Base-by-base conservation (phyloP, 345 rosid genomes). In the Brassica cretica region DNA sequence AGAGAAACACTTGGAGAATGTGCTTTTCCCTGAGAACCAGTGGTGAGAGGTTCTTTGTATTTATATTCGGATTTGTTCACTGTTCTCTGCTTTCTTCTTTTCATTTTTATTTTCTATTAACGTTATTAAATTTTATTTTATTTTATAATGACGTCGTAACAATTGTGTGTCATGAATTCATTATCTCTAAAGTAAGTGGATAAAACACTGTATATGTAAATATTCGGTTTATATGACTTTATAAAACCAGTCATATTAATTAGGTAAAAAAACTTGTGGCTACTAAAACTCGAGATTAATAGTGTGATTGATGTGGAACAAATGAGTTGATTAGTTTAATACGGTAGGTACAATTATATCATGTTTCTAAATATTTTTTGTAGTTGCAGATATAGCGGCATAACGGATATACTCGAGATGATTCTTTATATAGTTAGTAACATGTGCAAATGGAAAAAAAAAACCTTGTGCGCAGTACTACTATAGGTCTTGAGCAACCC, bases 101-200 rank as follows among this genome's bases (percentile, higher is more conserved):
- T 61, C 8, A 18, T 76, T 41, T 65, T 11, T 14, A 58, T 80
- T 80, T 14, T 9, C 24, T 35, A 8, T 46, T 71, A 14, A 14
- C 58, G 29, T 75, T 64, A 30, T 71, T 61, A 62, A 2, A 11
- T 11, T 49, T 39, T 8, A 39, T 39, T 39, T 19, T 25, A 19
- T 8, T 71, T 71, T 10, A 49, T 53, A n/a, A 66, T 76, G 77
- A 77, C 75, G 81, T 63, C 53, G 32, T 72, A 49, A 72, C 67
- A 62, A 25, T 80, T 79, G 35, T 33, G 56, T 80, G 79, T 75
- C 64, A 64, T 66, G 76, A 70, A 64, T 75, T 55, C 75, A 75
- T 62, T 74, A 75, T 70, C 78, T 70, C 66, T 70, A 80, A 71
- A 70, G 75, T 70, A 65, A 44, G 80, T 80, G 80, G 80, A 80